Evolutionary conservation across 495 filamentous ascomycete genomes (phyloP).

Genomic region (Penicillium riverlandense): DNA sequence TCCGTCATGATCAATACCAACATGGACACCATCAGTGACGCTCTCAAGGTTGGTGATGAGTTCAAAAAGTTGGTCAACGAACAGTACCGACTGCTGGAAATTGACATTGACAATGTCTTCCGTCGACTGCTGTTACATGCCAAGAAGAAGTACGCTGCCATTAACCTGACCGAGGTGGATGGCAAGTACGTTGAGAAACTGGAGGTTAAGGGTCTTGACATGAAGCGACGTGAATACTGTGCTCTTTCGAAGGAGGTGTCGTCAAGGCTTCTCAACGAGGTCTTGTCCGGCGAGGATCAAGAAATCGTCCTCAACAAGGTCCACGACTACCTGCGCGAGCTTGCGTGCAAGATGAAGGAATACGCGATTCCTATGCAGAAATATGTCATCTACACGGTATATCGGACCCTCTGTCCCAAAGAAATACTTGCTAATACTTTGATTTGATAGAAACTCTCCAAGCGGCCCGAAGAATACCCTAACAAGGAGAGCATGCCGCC

Average conservation of each 20-base stretch:
- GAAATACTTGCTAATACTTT: conserved; percentile 5
- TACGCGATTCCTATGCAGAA: conserved; percentile 65
- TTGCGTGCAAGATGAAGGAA: conserved; percentile 76
- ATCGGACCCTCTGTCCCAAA: conserved; percentile 2
- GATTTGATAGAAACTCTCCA: conserved; percentile 68
- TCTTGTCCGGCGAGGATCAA: conserved; percentile 87
- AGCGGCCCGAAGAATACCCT: conserved; percentile 85
- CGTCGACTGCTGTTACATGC: conserved; percentile 87
- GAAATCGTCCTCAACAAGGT: conserved; percentile 83
- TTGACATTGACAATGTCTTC: conserved; percentile 98
- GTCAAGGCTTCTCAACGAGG: conserved; percentile 71
- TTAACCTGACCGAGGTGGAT: conserved; percentile 83
- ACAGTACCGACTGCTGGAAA: conserved; percentile 82
- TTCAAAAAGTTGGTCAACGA: conserved; percentile 82
- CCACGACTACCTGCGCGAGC: conserved; percentile 83
- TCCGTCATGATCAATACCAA: conserved; percentile 99
- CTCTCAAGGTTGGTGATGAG: conserved; percentile 77
- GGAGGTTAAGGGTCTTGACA: conserved; percentile 97
- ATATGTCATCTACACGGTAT: conserved; percentile 89
- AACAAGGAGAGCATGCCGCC: conserved; percentile 94
- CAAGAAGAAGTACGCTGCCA: conserved; percentile 98
- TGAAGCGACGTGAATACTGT: conserved; percentile 96
- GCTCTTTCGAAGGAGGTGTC: conserved; percentile 90
- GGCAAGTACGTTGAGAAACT: conserved; percentile 90
- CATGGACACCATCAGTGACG: conserved; percentile 85